Percentiles rank a stretch among this genome's conserved stretches.
Evolutionary conservation across 805 yeast genomes (phyloP).

Genomic region (Yarrowia deformans): DNA sequence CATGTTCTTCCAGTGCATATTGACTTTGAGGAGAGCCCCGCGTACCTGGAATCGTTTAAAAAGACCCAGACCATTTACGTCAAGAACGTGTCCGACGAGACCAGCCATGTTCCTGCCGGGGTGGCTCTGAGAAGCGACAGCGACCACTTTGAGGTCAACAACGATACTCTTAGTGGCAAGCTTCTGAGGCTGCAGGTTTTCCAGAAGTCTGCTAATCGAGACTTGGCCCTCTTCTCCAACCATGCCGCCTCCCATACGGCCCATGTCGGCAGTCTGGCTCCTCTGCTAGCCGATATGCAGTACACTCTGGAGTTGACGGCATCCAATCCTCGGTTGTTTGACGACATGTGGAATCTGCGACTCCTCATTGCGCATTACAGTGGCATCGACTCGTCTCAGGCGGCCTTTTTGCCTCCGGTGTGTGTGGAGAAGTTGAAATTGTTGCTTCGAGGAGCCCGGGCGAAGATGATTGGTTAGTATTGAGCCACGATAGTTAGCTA

Average conservation of each 20-base stretch:
- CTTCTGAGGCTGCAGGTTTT: constrained; percentile 37
- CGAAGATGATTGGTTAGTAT: constrained; percentile 1
- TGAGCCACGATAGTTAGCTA: background rate
- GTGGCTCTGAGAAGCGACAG: constrained; percentile 47
- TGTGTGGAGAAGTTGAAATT: constrained; percentile 38
- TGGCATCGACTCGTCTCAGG: constrained; percentile 51
- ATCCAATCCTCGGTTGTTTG: constrained; percentile 53
- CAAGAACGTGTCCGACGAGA: constrained; percentile 46
- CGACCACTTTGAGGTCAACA: constrained; percentile 49
- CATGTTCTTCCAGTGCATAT: constrained; percentile 63
- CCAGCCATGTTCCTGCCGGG: constrained; percentile 48
- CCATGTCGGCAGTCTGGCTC: constrained; percentile 38
- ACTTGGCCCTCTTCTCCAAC: constrained; percentile 37
- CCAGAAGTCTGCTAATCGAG: constrained; percentile 30
- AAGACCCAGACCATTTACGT: constrained; percentile 48
- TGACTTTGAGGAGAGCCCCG: constrained; percentile 51
- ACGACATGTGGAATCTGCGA: constrained; percentile 70
- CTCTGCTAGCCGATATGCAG: constrained; percentile 61
- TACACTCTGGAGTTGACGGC: constrained; percentile 59
- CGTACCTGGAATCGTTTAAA: constrained; percentile 22
- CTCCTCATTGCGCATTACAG: constrained; percentile 67
- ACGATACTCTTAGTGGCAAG: constrained; percentile 21
- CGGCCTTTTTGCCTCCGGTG: constrained; percentile 41
- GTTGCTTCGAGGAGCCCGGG: constrained; percentile 23
- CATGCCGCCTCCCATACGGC: background rate